Percentiles rank a stretch among this genome's conserved stretches.
phyloP scores from a whole-genome alignment of 2,329 filamentous ascomycete species.

The Scopulariopsis brevicaulis region DNA sequence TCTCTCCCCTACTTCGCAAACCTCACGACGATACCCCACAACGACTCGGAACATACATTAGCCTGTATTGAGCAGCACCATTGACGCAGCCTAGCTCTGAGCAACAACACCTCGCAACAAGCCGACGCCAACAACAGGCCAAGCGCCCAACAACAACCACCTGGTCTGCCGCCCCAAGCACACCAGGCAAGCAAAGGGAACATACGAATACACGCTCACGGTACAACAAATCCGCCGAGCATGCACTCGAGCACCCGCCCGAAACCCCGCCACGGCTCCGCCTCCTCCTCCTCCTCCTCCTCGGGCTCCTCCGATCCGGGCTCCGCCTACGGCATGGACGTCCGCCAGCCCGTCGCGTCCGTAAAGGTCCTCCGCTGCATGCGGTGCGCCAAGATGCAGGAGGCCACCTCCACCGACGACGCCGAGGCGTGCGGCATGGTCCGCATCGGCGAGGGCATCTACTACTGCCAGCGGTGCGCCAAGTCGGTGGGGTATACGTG shows the following conservation, averaged over 20 bases:
- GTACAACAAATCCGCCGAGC: neutral
- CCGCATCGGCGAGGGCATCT: conserved; percentile 51
- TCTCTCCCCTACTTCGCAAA: neutral
- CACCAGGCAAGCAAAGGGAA: neutral
- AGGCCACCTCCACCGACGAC: conserved; percentile 51
- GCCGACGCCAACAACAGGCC: too few species aligned
- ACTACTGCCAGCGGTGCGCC: conserved; percentile 55
- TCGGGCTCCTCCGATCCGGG: conserved; percentile 17
- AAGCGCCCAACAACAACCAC: neutral
- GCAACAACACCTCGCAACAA: too few species aligned
- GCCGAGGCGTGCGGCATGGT: conserved; percentile 49
- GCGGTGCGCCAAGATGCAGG: conserved; percentile 47
- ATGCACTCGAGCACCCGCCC: conserved; percentile 4
- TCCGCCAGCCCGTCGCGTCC: conserved; percentile 31
- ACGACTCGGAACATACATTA: too few species aligned
- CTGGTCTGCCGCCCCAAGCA: neutral
- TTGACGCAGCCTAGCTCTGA: too few species aligned
- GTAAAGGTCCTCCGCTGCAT: conserved; percentile 53
- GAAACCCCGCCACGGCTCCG: conserved; percentile 1
- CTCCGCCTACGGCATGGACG: conserved; percentile 34
- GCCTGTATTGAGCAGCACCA: too few species aligned
- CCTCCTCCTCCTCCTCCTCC: conserved; percentile 23
- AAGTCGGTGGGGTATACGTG: conserved; percentile 53
- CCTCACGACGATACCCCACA: neutral
- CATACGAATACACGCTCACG: neutral